phyloP scores from a whole-genome alignment of 352 stramenopile genomes.

The Phytopythium oedochilum region DNA sequence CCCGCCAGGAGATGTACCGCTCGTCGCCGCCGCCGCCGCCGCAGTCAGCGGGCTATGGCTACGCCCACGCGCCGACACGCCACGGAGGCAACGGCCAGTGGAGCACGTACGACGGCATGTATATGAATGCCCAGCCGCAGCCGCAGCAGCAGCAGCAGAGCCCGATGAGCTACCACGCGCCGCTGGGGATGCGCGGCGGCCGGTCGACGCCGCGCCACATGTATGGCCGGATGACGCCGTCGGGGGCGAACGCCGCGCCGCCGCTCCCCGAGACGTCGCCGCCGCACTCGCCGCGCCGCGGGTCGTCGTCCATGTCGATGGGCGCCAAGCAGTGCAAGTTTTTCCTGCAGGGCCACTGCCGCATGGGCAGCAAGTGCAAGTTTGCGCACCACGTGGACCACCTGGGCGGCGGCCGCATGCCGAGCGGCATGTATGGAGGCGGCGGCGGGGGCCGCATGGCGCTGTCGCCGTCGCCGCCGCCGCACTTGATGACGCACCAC shows the following conservation, averaged over 20 bases:
- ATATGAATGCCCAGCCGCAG: slow-evolving; percentile 32
- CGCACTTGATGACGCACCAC: slow-evolving; percentile 3
- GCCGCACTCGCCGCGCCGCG: slow-evolving; percentile 52
- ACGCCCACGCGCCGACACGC: slow-evolving; percentile 17
- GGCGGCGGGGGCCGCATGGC: background rate
- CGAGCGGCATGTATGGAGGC: slow-evolving; percentile 9
- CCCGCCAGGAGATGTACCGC: slow-evolving; percentile 13
- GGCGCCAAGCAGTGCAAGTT: slow-evolving; percentile 80
- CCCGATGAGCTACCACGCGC: slow-evolving; percentile 35
- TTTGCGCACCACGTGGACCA: slow-evolving; percentile 53
- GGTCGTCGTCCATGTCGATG: slow-evolving; percentile 19
- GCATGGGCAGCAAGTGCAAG: slow-evolving; percentile 85
- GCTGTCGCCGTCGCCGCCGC: slow-evolving; percentile 6
- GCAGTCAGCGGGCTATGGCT: slow-evolving; percentile 22
- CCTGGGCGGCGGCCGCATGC: slow-evolving; percentile 15
- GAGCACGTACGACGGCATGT: slow-evolving; percentile 48
- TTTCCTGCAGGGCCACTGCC: slow-evolving; percentile 78
- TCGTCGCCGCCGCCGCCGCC: slow-evolving; percentile 4
- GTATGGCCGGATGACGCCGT: slow-evolving; percentile 45
- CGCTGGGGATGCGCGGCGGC: slow-evolving; percentile 19
- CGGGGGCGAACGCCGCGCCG: slow-evolving; percentile 7
- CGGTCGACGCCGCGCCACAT: slow-evolving; percentile 25
- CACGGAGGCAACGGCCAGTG: slow-evolving; percentile 23
- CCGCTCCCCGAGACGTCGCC: slow-evolving; percentile 52
- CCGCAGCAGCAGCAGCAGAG: slow-evolving; percentile 24